Conservation (phyloP, 768 basidiomycete species). For the Chalciporus piperatus region DNA sequence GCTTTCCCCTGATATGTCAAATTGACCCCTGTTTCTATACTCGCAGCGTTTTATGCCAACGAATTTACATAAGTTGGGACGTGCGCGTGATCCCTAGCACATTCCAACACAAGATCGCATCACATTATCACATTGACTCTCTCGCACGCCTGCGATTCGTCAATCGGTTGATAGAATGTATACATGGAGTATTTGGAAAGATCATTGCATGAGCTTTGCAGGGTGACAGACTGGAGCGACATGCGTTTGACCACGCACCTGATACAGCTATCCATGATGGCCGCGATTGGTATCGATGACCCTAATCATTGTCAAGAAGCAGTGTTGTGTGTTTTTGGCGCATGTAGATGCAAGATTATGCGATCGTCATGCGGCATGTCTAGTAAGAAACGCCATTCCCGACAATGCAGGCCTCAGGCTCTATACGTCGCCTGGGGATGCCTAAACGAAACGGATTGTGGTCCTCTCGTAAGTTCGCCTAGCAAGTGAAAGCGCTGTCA, state of each 20-base stretch:
- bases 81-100: too few species aligned
- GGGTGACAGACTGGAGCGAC: constrained; percentile 4
- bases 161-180: too few species aligned
- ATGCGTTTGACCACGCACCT: constrained; percentile 18
- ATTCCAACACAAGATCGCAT: not conserved
- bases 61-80: too few species aligned
- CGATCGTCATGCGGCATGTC: constrained; percentile 7
- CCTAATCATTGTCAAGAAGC: constrained; percentile 9
- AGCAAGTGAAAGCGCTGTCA: not conserved
- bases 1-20: not conserved
- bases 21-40: constrained; percentile 3
- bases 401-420: too few species aligned
- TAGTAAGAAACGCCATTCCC: not conserved
- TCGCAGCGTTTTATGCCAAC: too few species aligned
- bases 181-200: not conserved
- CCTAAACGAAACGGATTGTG: too few species aligned
- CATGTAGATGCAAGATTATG: constrained; percentile 5
- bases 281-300: constrained; percentile 28
- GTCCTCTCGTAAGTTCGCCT: not conserved
- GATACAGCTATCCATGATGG: constrained; percentile 18
- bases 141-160: too few species aligned
- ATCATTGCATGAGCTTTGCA: constrained; percentile 1
- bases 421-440: not conserved
- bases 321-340: constrained; percentile 11
- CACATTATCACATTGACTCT: not conserved